phyloP scores from a whole-genome alignment of 108 stramenopile genomes.

The Pseudonitzschia multistriata region DNA sequence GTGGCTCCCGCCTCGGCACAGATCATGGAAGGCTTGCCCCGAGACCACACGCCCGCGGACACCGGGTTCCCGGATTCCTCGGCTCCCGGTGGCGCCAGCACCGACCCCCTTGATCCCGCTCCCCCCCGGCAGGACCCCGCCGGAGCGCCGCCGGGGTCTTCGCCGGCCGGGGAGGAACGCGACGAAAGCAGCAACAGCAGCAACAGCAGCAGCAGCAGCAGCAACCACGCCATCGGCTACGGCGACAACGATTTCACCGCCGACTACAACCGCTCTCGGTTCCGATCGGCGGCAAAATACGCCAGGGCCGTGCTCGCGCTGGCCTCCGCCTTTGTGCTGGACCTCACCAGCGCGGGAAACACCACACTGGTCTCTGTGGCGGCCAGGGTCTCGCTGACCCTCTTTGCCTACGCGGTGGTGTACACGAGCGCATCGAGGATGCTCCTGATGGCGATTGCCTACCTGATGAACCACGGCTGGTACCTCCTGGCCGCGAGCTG shows the following conservation, averaged over 20 bases:
- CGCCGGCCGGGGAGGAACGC: not conserved
- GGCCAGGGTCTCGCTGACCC: not conserved
- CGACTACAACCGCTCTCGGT: conserved; percentile 1
- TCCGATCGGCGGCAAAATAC: not conserved
- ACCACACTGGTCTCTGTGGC: not conserved
- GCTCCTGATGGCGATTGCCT: conserved; percentile 20
- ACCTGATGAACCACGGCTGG: conserved; percentile 22
- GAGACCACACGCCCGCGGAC: not conserved
- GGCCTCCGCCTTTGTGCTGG: not conserved
- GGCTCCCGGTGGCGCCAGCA: not conserved
- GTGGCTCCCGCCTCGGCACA: too few species aligned
- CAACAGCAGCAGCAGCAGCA: not conserved
- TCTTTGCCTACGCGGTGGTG: not conserved
- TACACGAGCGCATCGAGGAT: conserved; percentile 13
- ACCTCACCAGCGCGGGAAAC: conserved; percentile 25
- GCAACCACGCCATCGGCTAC: not conserved
- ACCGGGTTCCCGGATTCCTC: not conserved
- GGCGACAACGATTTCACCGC: not conserved
- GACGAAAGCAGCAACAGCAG: not conserved
- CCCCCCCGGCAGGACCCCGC: not conserved
- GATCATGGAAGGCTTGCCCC: too few species aligned
- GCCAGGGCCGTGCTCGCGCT: not conserved
- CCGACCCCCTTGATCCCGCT: not conserved
- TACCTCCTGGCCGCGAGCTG: conserved; percentile 20
- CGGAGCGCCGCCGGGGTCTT: too few species aligned